Evolutionary conservation across 257 asterid species (phyloP).

Genomic region (Solanum sparsipilum): DNA sequence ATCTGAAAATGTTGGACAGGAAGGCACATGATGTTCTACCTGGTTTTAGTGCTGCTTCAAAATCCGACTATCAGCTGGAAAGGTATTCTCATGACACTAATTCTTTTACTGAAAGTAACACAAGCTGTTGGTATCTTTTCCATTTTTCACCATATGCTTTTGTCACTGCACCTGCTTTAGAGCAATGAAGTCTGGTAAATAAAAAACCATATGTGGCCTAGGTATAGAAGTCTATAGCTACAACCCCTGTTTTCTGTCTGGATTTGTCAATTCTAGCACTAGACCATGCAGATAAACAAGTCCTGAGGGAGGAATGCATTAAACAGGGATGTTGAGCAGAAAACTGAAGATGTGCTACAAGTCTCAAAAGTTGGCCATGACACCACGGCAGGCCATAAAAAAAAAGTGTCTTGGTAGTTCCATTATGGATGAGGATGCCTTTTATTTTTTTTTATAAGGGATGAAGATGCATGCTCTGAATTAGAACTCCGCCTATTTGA

Average conservation of each 20-base stretch:
- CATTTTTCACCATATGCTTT: background rate
- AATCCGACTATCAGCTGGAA: constrained; percentile 44
- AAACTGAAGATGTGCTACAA: background rate
- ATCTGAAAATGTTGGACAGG: constrained; percentile 46
- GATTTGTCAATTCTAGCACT: background rate
- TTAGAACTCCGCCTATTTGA: background rate
- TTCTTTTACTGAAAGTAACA: background rate
- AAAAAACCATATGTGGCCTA: background rate
- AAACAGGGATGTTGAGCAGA: background rate
- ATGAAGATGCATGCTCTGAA: background rate
- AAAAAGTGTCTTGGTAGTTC: background rate
- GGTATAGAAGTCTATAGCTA: background rate
- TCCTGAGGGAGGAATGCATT: background rate
- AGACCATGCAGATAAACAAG: background rate
- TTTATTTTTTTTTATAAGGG: background rate
- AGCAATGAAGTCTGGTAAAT: background rate
- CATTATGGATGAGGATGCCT: background rate
- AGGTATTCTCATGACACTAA: constrained; percentile 36
- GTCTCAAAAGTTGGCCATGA: too few relatives aligned
- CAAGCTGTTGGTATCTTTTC: background rate
- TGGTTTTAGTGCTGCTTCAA: constrained; percentile 72
- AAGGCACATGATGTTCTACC: constrained; percentile 49
- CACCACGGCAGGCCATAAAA: too few relatives aligned
- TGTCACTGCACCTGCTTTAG: background rate
- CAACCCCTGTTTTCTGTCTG: background rate